A percentile compares a stretch with the other conserved stretches of the same genome.
Evolutionary conservation across 108 stramenopile genomes (phyloP).

Genomic region (Cyclotella sp.): DNA sequence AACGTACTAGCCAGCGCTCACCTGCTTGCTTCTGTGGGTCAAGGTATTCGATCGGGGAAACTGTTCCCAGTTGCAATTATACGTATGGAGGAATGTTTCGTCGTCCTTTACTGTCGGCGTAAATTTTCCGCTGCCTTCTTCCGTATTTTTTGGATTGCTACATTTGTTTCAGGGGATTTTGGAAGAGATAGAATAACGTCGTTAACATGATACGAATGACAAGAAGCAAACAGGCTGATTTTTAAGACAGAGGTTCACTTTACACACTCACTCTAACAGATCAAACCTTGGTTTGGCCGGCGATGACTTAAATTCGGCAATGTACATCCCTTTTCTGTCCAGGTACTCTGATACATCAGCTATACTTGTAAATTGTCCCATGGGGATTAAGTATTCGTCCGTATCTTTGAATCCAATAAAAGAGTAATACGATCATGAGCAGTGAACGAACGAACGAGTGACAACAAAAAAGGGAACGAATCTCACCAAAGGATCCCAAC

Average conservation of each 20-base stretch:
- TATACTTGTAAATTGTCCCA: conserved; percentile 53
- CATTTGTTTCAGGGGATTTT: too few species aligned
- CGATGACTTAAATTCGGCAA: conserved; percentile 52
- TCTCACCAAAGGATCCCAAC: conserved; percentile 74
- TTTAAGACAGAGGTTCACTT: background rate
- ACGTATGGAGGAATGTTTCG: conserved; percentile 78
- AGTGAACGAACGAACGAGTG: background rate
- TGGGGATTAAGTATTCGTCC: conserved; percentile 87
- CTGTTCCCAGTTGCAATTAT: conserved; percentile 86
- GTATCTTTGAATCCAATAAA: conserved; percentile 27
- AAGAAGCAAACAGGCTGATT: background rate
- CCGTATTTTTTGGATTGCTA: conserved; percentile 45
- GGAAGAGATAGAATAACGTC: too few species aligned
- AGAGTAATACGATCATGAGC: background rate
- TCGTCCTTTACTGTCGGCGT: conserved; percentile 61
- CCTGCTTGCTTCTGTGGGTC: conserved; percentile 83
- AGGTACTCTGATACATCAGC: conserved; percentile 49
- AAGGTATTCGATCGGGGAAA: conserved; percentile 73
- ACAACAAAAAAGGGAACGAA: background rate
- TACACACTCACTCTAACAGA: conserved; percentile 48
- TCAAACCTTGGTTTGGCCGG: conserved; percentile 53
- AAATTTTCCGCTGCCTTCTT: conserved; percentile 23
- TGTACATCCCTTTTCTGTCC: conserved; percentile 45
- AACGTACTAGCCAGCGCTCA: conserved; percentile 29
- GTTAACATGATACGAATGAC: too few species aligned